Conservation (phyloP, 129 eudicot species). For the Chrysanthemum makinoi region DNA sequence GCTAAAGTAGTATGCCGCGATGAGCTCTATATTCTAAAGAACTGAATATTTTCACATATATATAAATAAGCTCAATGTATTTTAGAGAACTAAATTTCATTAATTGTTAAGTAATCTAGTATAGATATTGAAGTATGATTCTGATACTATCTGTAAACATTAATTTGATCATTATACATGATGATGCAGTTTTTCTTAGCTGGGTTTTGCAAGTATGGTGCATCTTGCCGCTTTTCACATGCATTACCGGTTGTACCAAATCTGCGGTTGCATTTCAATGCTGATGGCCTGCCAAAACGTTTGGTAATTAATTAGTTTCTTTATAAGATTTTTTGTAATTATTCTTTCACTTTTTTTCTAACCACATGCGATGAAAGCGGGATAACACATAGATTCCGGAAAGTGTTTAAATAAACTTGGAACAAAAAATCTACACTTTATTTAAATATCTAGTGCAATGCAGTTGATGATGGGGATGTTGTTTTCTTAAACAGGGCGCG, state of each 20-base stretch:
- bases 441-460: background rate
- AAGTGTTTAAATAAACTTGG: background rate
- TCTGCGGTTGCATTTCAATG: conserved; percentile 21
- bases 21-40: background rate
- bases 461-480: background rate
- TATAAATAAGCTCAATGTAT: background rate
- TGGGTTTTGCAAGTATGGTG: conserved; percentile 47
- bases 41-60: background rate
- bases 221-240: conserved; percentile 40
- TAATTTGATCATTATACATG: background rate
- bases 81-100: no score
- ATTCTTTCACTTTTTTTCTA: background rate
- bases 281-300: conserved; percentile 46
- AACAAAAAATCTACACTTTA: background rate
- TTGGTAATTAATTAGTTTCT: conserved; percentile 41
- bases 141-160: background rate
- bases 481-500: conserved; percentile 36
- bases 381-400: background rate
- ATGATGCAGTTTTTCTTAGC: conserved; percentile 40
- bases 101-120: background rate
- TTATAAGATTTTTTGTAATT: background rate
- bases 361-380: background rate
- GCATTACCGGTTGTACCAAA: conserved; percentile 1
- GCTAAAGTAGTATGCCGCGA: background rate
- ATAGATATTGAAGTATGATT: no score